Conservation (phyloP, 2,329 filamentous ascomycete genomes). For the Xylaria sp. region DNA sequence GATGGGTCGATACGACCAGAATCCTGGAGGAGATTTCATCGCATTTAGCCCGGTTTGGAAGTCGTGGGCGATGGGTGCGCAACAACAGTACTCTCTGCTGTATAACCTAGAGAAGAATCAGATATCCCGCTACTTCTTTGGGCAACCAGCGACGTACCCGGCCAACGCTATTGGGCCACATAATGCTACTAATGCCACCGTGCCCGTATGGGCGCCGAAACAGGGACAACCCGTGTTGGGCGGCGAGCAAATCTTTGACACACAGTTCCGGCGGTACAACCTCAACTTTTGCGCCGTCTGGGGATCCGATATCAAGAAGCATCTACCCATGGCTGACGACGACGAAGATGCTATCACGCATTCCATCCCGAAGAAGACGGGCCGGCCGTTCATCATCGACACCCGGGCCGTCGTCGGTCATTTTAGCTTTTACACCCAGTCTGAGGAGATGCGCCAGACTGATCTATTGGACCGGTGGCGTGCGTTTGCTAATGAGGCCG, state of each 20-base stretch:
- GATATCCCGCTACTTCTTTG: constrained; percentile 55
- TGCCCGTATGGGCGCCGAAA: constrained; percentile 6
- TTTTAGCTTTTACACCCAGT: constrained; percentile 54
- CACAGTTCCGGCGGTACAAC: constrained; percentile 56
- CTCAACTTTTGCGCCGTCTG: constrained; percentile 60
- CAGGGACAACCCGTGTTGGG: constrained; percentile 25
- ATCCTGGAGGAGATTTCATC: constrained; percentile 37
- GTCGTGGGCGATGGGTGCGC: constrained; percentile 57
- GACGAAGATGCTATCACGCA: constrained; percentile 54
- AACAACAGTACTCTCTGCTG: constrained; percentile 55
- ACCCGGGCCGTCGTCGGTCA: constrained; percentile 59
- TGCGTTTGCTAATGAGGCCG: constrained; percentile 57
- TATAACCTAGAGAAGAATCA: constrained; percentile 55
- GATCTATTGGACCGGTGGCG: constrained; percentile 60
- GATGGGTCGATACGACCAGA: constrained; percentile 51
- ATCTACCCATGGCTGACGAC: constrained; percentile 51
- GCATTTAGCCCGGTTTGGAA: constrained; percentile 50
- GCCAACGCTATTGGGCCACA: constrained; percentile 29
- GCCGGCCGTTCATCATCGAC: constrained; percentile 55
- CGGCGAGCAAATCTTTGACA: constrained; percentile 50
- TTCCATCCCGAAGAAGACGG: constrained; percentile 46
- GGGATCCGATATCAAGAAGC: constrained; percentile 56
- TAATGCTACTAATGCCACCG: constrained; percentile 5
- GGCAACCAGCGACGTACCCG: constrained; percentile 38
- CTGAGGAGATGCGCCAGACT: constrained; percentile 52